Evolutionary conservation across 768 basidiomycete species (phyloP).

Genomic region (Tricholoma sp.): DNA sequence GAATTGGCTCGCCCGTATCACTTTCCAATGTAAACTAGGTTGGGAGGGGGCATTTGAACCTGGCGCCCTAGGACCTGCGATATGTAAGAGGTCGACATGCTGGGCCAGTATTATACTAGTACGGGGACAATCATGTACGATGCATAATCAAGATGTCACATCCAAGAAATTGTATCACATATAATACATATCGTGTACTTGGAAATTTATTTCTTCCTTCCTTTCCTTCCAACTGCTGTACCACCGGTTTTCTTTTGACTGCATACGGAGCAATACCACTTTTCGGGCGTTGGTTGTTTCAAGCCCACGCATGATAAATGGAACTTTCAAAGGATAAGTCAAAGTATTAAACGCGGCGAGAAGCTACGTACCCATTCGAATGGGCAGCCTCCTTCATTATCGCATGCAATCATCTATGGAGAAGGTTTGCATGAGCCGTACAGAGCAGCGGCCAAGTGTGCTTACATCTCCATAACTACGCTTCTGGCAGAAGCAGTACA

Average conservation of each 20-base stretch:
- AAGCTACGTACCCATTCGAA: slow-evolving; percentile 61
- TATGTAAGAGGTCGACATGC: too few species aligned
- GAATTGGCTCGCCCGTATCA: background rate
- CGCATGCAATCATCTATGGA: slow-evolving; percentile 65
- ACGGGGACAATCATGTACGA: background rate
- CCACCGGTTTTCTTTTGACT: slow-evolving; percentile 21
- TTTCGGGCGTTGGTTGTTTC: slow-evolving; percentile 42
- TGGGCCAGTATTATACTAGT: too few species aligned
- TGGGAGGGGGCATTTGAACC: too few species aligned
- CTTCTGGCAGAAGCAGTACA: slow-evolving; percentile 51
- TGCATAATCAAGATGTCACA: background rate
- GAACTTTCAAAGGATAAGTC: slow-evolving; percentile 34
- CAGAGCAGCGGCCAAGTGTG: background rate
- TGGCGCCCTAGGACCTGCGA: too few species aligned
- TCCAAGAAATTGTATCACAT: background rate
- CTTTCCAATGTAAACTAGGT: background rate
- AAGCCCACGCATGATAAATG: slow-evolving; percentile 58
- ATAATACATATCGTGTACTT: background rate
- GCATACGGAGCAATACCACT: slow-evolving; percentile 53
- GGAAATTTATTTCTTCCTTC: slow-evolving; percentile 20
- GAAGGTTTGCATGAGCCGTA: background rate
- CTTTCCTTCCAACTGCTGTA: slow-evolving; percentile 20
- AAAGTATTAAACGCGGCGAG: background rate
- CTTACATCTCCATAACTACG: slow-evolving; percentile 47
- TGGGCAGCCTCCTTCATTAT: slow-evolving; percentile 57